A percentile compares a stretch with the other conserved stretches of the same genome.
Conservation (phyloP, 768 basidiomycete genomes). For the Leccinum rimulosum region DNA sequence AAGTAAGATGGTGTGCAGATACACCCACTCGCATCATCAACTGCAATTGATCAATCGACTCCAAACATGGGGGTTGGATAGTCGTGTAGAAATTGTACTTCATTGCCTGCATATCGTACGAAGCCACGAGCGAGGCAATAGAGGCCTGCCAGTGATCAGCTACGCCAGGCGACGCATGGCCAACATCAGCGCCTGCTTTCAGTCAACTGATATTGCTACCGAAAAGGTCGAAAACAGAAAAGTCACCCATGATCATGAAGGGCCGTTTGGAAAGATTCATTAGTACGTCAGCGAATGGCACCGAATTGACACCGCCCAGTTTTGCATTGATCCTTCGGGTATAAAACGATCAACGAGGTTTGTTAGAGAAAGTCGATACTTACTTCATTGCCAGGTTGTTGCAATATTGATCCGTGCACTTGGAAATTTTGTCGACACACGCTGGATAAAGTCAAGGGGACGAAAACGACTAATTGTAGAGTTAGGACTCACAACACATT, state of each 20-base stretch:
- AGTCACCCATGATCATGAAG: slow-evolving; percentile 36
- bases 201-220: background rate
- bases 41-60: slow-evolving; percentile 44
- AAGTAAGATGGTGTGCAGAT: background rate
- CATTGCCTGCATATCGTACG: slow-evolving; percentile 43
- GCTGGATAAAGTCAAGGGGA: slow-evolving; percentile 15
- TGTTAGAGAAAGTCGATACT: background rate
- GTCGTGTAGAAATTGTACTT: slow-evolving; percentile 42
- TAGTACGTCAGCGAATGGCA: slow-evolving; percentile 31
- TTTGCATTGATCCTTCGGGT: slow-evolving; percentile 49
- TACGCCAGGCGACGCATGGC: slow-evolving; percentile 60
- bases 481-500: slow-evolving; percentile 19
- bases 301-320: slow-evolving; percentile 49
- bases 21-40: slow-evolving; percentile 37
- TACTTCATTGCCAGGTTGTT: slow-evolving; percentile 39
- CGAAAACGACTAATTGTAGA: slow-evolving; percentile 13
- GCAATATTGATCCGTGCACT: slow-evolving; percentile 33
- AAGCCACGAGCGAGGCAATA: slow-evolving; percentile 57
- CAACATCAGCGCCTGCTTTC: slow-evolving; percentile 52
- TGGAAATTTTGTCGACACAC: slow-evolving; percentile 27
- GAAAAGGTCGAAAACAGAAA: background rate
- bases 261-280: slow-evolving; percentile 20
- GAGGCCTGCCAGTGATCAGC: slow-evolving; percentile 45
- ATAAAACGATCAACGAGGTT: background rate
- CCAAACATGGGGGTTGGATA: slow-evolving; percentile 46